Conservation (phyloP, 108 stramenopile genomes). For the Nitzschia inconspicua region DNA sequence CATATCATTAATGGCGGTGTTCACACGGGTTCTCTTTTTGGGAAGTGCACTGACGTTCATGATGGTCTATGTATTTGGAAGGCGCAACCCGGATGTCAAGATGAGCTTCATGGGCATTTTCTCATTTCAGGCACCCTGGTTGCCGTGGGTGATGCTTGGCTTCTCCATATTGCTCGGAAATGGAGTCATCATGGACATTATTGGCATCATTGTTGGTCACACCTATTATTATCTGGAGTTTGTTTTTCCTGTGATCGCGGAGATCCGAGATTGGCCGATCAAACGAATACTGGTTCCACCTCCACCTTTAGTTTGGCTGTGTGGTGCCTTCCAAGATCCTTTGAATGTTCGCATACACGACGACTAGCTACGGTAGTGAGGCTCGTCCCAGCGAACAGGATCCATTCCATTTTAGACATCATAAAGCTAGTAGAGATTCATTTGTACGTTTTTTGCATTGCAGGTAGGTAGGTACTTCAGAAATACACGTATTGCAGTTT, state of each 20-base stretch:
- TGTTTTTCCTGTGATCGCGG: conserved; percentile 92
- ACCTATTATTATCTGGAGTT: conserved; percentile 96
- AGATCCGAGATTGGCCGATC: conserved; percentile 86
- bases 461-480: too few species aligned
- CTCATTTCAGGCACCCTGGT: conserved; percentile 92
- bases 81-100: conserved; percentile 81
- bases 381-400: too few species aligned
- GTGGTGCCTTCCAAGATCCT: too few species aligned
- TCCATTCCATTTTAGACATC: too few species aligned
- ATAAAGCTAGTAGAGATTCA: too few species aligned
- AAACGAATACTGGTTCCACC: conserved; percentile 80
- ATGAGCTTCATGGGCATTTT: conserved; percentile 95
- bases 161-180: conserved; percentile 89
- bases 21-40: conserved; percentile 82
- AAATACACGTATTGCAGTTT: too few species aligned
- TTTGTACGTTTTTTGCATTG: too few species aligned
- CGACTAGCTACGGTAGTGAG: too few species aligned
- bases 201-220: conserved; percentile 97
- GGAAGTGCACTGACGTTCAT: conserved; percentile 95
- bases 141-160: conserved; percentile 95
- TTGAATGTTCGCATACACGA: too few species aligned
- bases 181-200: conserved; percentile 70
- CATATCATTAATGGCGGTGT: conserved; percentile 84
- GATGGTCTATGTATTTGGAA: conserved; percentile 98
- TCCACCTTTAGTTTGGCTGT: conserved; percentile 63